Evolutionary conservation across 2,329 filamentous ascomycete genomes (phyloP), one percentile per base, ranked within the genome.

Genomic region (Penicillium sp.): DNA sequence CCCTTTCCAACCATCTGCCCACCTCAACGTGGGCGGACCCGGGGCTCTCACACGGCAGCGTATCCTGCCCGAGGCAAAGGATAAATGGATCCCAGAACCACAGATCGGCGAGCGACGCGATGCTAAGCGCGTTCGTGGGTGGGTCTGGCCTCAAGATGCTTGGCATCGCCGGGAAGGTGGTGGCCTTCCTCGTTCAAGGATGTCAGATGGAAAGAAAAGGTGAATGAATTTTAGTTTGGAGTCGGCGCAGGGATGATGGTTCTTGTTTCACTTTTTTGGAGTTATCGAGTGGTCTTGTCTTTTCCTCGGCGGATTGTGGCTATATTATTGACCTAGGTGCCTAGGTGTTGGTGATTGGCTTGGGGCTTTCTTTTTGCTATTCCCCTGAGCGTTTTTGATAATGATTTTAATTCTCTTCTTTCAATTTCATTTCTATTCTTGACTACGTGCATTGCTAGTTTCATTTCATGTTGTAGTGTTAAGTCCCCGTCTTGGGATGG

Each of bases 71-170:
- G 79, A 83, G 15, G 69, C 70, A 10, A 80, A 81, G 59, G 84
- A 87, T 65, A 74, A 74, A 43, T 85, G 84, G 84, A 84, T 87
- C 52, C 83, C 83, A 2, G 81, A 82, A 66, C 78, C 76, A 18
- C 77, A 82, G 42, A 79, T 80, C 56, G 76, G 77, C n/a, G 84
- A 86, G 74, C 81, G 80, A 65, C 69, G 84, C 23, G 80, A 82
- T 65, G 82, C 82, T 23, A 85, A 84, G 72, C 70, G 81, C 21
- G 73, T 81, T 2, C 69, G 84, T 41, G 84, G 84, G 0, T 86
- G 84, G 84, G 80, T 85, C 0, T 81, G 79, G 70, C 84, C 84
- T 4, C 77, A 81, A 46, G 84, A 86, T 72, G 76, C 80, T 28
- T 76, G 84, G 69, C 80, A 81, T 65, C 79, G 82, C 61, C 71